These are phyloP conservation scores for Corymbia calophylla DNA, from an alignment of 441 rosid genomes.

Conservation along the genomic window DNA sequence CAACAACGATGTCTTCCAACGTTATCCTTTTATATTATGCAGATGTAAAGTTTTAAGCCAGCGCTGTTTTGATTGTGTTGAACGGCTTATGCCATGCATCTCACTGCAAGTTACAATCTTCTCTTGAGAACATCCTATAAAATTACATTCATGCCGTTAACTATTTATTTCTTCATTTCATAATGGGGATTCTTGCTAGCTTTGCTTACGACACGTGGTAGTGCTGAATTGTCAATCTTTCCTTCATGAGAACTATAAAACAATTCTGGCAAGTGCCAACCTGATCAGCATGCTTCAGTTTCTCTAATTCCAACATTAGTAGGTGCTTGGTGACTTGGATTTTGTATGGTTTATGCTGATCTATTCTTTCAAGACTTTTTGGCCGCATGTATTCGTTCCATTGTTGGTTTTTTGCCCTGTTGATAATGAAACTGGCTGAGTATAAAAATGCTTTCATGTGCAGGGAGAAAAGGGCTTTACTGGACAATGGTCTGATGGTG, in stretches of 20 bases:
- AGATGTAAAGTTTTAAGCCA: background rate
- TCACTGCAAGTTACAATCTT: background rate
- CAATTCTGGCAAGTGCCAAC: background rate
- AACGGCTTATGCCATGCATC: background rate
- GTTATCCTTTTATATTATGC: background rate
- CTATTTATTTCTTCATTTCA: background rate
- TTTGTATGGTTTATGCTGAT: background rate
- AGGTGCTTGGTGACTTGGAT: background rate
- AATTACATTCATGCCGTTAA: background rate
- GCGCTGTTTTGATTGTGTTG: background rate
- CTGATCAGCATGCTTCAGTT: background rate
- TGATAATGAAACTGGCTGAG: background rate
- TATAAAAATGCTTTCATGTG: background rate
- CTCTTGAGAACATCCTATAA: background rate
- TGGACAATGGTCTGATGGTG: conserved; percentile 75
- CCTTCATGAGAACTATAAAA: background rate
- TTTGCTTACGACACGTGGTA: background rate
- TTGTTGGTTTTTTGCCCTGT: background rate
- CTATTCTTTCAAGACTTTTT: background rate
- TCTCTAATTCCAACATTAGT: background rate
- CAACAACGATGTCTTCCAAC: background rate
- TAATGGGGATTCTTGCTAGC: background rate
- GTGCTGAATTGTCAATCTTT: background rate
- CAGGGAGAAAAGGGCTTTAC: conserved; percentile 81
- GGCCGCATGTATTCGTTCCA: background rate